Base-by-base conservation (phyloP, 2,329 filamentous ascomycete genomes). In the Emmonsiellopsis sp. region DNA sequence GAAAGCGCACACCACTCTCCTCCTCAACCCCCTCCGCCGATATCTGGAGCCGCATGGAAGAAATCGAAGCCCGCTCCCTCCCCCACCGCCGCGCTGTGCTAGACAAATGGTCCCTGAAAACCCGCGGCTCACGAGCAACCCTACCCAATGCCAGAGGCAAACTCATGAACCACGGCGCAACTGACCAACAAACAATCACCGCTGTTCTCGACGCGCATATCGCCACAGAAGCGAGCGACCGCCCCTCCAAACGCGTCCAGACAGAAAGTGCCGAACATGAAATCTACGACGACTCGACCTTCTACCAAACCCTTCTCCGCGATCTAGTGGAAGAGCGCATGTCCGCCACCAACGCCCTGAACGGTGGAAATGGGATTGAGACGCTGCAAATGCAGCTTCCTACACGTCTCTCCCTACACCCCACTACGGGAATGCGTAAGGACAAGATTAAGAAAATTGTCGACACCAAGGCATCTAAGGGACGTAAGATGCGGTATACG, bases 401-500 rank as follows among this genome's bases (percentile, higher is more conserved):
- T 5, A 66, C 69, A 7, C 64, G 65, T 33, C 63, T 70, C 13
- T 61, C 65, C 27, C 61, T 70, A 2, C 69, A 74, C 51, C 64
- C 67, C 3, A 62, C 71, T 2, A 70, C 70, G 1, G 72, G 73
- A 3, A 72, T 73, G 68, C 69, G 69, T 47, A 73, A 73, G 55
- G 70, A 73, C 57, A 95, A 92, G 76, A 79, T 86, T 55, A 86
- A 87, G 71, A 87, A 88, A 65, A 81, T 85, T 33, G 87, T 97
- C 4, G 93, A 98, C 68, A 91, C 91, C 17, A 93, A 91, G 67
- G 93, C 93, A 0, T 95, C 88, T 67, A 97, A 97, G 72, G 93
- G 93, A 5, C 78, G 93, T 49, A 96, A 96, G 74, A 81, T 98
- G 79, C 80, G 89, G 40, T 98, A 92, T 71, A 93, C 88, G 13